Percentiles rank a stretch among this genome's conserved stretches.
phyloP scores from a whole-genome alignment of 1,139 yeast species.

The Protomyces arabidopsidicola region DNA sequence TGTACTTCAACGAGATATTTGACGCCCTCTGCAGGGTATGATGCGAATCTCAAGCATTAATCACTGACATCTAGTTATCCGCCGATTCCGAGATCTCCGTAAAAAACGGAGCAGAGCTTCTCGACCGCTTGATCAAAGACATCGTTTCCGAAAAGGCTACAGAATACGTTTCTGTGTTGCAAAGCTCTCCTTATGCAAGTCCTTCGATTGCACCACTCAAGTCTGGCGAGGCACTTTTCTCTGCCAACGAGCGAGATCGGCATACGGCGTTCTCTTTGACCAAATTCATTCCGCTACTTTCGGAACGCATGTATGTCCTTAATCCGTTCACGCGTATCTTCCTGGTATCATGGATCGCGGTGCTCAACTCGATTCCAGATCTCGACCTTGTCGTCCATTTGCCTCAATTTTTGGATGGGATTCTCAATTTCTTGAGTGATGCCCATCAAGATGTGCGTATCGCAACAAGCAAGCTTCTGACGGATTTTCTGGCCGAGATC shows the following conservation, averaged over 20 bases:
- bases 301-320: conserved; percentile 85
- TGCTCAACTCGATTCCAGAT: conserved; percentile 88
- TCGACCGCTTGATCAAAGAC: conserved; percentile 79
- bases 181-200: not conserved
- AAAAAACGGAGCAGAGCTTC: conserved; percentile 89
- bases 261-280: conserved; percentile 74
- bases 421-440: conserved; percentile 73
- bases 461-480: conserved; percentile 74
- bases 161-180: conserved; percentile 62
- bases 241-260: not conserved
- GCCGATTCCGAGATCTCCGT: conserved; percentile 91
- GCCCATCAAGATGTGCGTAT: conserved; percentile 83
- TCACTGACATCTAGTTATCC: conserved; percentile 48
- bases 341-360: conserved; percentile 85
- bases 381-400: conserved; percentile 78
- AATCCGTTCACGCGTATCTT: conserved; percentile 85
- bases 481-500: conserved; percentile 73
- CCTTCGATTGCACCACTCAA: conserved; percentile 30
- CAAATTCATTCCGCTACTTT: conserved; percentile 80
- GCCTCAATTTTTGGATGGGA: conserved; percentile 84
- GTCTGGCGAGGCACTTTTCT: conserved; percentile 30
- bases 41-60: not conserved
- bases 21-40: conserved; percentile 70
- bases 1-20: conserved; percentile 89
- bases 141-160: conserved; percentile 95